Evolutionary conservation across 139 green algal genomes (phyloP), one percentile per base, ranked within the genome.

Genomic region (Bryopsis sp.): DNA sequence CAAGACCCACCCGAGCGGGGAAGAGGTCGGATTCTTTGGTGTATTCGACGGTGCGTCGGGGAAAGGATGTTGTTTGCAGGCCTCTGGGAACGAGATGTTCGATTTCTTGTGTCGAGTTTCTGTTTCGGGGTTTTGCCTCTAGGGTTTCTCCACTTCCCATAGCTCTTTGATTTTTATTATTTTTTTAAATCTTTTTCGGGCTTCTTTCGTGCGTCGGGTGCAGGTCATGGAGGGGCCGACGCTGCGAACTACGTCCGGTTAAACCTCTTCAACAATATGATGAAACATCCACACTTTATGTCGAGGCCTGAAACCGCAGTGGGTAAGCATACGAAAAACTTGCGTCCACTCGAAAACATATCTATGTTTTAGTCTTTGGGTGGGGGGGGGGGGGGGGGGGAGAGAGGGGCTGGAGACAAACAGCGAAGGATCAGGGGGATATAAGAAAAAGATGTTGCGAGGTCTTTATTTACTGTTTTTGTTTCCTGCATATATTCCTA

Each of bases 1-100:
- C 68, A 85, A 84, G 64, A 75, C 75, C 15, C 68, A 76, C 4
- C 62, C 66, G 1, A 68, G 64, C 31, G 79, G 76, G 2, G 68
- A 88, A 4, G 28, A 75, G 11, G 76, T 94, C 2, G 92, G 87
- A 1, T 75, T 93, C 1, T 97, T 97, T 67, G 92, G 90, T 0
- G 86, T 97, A 1, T 97, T 96, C 73, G 92, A 97, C 71, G 92
- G 91, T 95, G 67, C 76, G 78, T 34, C 2, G 1, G 31, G 22
- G 36, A 19, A 32, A 7, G 54, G 43, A 19, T 19, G 19, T 26
- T 50, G 43, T 19, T 26, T 50, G 43, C 43, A 50, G 19, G 19
- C 19, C 15, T 50, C 15, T 50, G 43, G 19, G 43, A 50, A 26
- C 15, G 11, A 11, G 11, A 11, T 50, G n/a, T n/a, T n/a, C n/a